A percentile compares a stretch with the other conserved stretches of the same genome.
phyloP scores from a whole-genome alignment of 257 asterid species.

The Solanum etuberosum region DNA sequence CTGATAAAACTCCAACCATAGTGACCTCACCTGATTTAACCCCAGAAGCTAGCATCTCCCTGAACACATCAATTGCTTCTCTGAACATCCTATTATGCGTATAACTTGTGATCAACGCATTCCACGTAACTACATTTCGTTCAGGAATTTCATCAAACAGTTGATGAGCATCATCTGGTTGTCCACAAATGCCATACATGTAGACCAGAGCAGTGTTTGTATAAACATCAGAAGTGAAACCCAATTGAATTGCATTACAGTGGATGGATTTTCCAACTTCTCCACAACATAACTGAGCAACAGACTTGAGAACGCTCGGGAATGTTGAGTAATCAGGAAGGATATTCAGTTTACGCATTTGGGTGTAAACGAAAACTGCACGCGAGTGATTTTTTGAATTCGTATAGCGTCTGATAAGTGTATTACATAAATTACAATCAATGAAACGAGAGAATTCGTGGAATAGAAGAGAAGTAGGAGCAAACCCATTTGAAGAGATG shows the following conservation, averaged over 20 bases:
- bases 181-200: not conserved
- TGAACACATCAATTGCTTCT: constrained; percentile 15
- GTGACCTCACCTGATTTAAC: constrained; percentile 12
- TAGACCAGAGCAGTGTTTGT: not conserved
- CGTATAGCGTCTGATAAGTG: constrained; percentile 2
- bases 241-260: constrained; percentile 8
- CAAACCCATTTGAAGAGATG: not conserved
- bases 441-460: not conserved
- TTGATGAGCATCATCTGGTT: constrained; percentile 3
- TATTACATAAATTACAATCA: not conserved
- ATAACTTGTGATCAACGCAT: constrained; percentile 21
- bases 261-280: constrained; percentile 11
- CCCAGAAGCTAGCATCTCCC: constrained; percentile 11
- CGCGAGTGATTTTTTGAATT: not conserved
- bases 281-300: not conserved
- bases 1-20: constrained; percentile 16
- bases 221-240: constrained; percentile 9
- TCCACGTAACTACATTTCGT: constrained; percentile 19
- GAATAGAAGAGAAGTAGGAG: not conserved
- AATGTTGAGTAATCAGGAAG: constrained; percentile 17
- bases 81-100: constrained; percentile 18
- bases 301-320: constrained; percentile 16
- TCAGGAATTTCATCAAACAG: constrained; percentile 18
- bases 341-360: constrained; percentile 13
- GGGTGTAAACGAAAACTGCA: constrained; percentile 7